Base-by-base conservation (phyloP, 1,139 yeast species). In the Debaryomyces coudertii region DNA sequence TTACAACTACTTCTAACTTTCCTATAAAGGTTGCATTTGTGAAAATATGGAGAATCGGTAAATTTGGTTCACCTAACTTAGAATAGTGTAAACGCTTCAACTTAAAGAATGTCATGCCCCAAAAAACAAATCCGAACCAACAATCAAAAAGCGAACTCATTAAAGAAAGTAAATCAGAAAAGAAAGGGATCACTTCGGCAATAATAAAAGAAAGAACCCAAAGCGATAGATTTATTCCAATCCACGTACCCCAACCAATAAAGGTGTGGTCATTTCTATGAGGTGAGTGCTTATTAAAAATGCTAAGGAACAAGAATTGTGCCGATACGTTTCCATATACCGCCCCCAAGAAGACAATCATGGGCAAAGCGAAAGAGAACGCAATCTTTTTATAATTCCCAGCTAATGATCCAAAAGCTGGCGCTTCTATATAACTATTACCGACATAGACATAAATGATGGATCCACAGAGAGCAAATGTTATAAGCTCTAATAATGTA, bases 101-200 rank as follows among this genome's bases (percentile, higher is more conserved):
- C 53, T 72, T 73, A 57, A 80, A 71, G 60, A 62, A 81, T 0
- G 86, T 85, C 28, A 79, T 73, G n/a, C 84, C 85, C 86, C 86
- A 82, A 56, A 80, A 82, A 16, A 81, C 77, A 56, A 78, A 82
- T 0, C 86, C 86, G 55, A 82, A 82, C 82, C 84, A 82, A 57
- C 85, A 79, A 59, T 80, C 86, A 55, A 82, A 82, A 43, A 82
- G 65, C 3, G 86, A 79, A 12, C 80, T 75, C 85, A 82, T 80
- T 55, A 82, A 66, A 6, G 83, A 73, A 38, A 82, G 67, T 53
- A 82, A 63, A 55, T 80, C 85, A 27, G 80, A 72, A 61, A 82
- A 82, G 61, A 82, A 81, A n/a, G 87, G 87, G 56, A 82, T 80
- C 27, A 79, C 85, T 56, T 82, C 84, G 2, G 85, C 85, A 56